phyloP scores from a whole-genome alignment of 2,329 filamentous ascomycete species.

The Ascochyta viciae-villosae region DNA sequence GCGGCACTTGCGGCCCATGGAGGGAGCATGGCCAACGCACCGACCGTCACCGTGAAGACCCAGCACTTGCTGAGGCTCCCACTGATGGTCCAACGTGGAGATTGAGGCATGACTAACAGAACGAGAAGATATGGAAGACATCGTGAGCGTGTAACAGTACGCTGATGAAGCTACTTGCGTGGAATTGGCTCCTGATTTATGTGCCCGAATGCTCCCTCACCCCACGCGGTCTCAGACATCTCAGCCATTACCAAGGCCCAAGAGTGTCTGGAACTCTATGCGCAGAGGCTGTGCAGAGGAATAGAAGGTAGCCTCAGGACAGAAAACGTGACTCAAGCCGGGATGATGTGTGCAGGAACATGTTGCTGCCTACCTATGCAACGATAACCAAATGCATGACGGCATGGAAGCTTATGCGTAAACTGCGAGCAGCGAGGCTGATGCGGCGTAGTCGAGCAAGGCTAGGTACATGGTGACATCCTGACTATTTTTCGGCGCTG shows the following conservation, averaged over 20 bases:
- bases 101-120: not conserved
- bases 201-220: not conserved
- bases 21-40: conserved; percentile 21
- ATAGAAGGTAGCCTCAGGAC: not conserved
- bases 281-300: conserved; percentile 1
- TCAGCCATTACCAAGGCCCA: not conserved
- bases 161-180: not conserved
- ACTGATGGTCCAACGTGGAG: conserved; percentile 1
- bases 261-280: not conserved
- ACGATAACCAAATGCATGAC: not conserved
- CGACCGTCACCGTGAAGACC: conserved; percentile 10
- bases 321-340: not conserved
- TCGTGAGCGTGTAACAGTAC: not conserved
- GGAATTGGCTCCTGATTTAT: not conserved
- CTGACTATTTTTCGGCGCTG: not conserved
- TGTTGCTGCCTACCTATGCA: not conserved
- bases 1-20: conserved; percentile 17
- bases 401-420: not conserved
- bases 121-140: not conserved
- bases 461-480: not conserved
- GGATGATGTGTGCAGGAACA: too few species aligned
- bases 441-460: conserved; percentile 12
- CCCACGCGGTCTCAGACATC: not conserved
- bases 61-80: conserved; percentile 19
- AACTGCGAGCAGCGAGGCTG: conserved; percentile 12